Evolutionary conservation across 1,284 basidiomycete genomes (phyloP).

Genomic region (Kalmanozyma brasiliensis): DNA sequence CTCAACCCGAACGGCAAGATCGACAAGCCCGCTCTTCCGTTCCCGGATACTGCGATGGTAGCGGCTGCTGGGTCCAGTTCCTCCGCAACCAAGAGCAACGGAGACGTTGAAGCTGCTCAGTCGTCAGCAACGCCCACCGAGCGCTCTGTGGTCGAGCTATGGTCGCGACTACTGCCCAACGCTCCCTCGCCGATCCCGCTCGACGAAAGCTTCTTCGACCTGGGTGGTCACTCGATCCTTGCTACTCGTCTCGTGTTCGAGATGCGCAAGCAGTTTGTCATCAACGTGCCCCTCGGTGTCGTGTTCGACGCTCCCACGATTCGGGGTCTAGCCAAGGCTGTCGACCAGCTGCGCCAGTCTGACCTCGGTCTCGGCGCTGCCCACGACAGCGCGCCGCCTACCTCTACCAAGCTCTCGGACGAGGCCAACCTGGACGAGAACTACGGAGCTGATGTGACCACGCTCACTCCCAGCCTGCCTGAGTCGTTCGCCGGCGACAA

Average conservation of each 20-base stretch:
- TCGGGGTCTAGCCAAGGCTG: slow-evolving; percentile 78
- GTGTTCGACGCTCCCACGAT: slow-evolving; percentile 94
- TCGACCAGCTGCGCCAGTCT: slow-evolving; percentile 81
- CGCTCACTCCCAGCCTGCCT: slow-evolving; percentile 71
- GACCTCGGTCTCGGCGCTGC: slow-evolving; percentile 80
- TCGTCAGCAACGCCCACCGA: slow-evolving; percentile 76
- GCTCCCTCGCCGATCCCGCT: slow-evolving; percentile 81
- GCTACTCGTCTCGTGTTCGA: slow-evolving; percentile 97
- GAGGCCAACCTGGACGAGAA: slow-evolving; percentile 68
- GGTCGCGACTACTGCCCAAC: slow-evolving; percentile 84
- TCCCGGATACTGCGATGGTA: slow-evolving; percentile 91
- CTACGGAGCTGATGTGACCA: slow-evolving; percentile 84
- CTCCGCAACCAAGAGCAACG: slow-evolving; percentile 18
- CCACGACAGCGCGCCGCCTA: slow-evolving; percentile 11
- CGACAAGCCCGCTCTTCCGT: slow-evolving; percentile 97
- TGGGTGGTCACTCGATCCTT: slow-evolving; percentile 97
- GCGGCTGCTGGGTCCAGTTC: slow-evolving; percentile 58
- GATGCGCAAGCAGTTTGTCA: slow-evolving; percentile 89
- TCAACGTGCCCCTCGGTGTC: slow-evolving; percentile 90
- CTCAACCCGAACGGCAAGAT: slow-evolving; percentile 99
- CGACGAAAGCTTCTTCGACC: slow-evolving; percentile 97
- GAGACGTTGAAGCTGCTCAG: slow-evolving; percentile 23
- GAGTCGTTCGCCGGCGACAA: slow-evolving; percentile 48
- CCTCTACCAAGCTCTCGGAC: slow-evolving; percentile 43
- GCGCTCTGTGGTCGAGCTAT: slow-evolving; percentile 79